Base-by-base conservation (phyloP, 208 protist species). In the Porcisia hertigi region DNA sequence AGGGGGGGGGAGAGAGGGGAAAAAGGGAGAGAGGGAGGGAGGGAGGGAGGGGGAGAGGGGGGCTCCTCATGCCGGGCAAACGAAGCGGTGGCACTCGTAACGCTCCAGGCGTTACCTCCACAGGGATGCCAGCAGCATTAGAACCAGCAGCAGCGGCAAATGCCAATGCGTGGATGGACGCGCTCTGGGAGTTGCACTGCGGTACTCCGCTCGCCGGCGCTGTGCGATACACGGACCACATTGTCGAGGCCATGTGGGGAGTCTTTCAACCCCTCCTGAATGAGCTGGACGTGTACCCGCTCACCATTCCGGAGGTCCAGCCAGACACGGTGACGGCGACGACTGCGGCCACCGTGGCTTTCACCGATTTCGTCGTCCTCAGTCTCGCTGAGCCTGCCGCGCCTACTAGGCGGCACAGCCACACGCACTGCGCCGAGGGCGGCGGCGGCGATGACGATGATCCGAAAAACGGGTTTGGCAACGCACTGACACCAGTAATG, bases 221-320 rank as follows among this genome's bases (percentile, higher is more conserved):
- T 5, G 72, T 82, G 57, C 66, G 84, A 66, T 92, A 91, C 84
- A 89, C 77, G 8, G 92, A 96, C 43, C 67, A 80, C 23, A 79
- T 92, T 52, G 89, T 96, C 23, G 74, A 84, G 55, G 81, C 90
- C 64, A 87, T 96, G 85, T 96, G 92, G 89, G 77, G 81, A 25
- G 66, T 93, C 39, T 96, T 94, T 76, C 83, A 81, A 11, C 82
- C 88, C 2, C 73, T 94, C 57, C 76, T 93, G 45, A 63, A 71
- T 16, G 39, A 74, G 11, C 63, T 88, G 41, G 75, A 81, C 30
- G 55, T 92, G 43, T 70, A 87, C 67, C 80, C 88, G 5, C 73
- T 89, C 43, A 18, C 78, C 67, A 34, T 66, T 66, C 53, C 66
- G 2, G 71, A 75, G 49, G 63, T 67, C n/a, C 69, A 58, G 47